Evolutionary conservation across 129 eudicot species (phyloP).

Genomic region (Lonicera japonica): DNA sequence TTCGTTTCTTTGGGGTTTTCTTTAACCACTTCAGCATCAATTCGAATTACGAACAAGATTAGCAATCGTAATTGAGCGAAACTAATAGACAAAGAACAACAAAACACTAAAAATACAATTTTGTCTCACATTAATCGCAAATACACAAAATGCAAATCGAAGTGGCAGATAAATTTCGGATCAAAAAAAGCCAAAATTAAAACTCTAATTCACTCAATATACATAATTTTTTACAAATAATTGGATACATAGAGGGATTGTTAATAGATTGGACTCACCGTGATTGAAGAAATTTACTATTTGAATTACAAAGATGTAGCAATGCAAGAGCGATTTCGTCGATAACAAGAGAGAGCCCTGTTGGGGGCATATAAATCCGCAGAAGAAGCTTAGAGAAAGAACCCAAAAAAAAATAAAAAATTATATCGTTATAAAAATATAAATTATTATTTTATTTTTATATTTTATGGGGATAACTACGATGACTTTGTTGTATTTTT

Average conservation of each 20-base stretch:
- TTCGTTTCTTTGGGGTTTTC: neutral
- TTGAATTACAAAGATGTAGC: slow-evolving; percentile 18
- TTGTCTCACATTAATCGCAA: neutral
- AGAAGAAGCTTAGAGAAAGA: slow-evolving; percentile 71
- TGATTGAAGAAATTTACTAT: neutral
- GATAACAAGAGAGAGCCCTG: slow-evolving; percentile 36
- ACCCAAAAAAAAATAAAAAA: slow-evolving; percentile 33
- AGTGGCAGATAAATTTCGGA: neutral
- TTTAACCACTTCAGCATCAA: neutral
- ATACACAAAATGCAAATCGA: neutral
- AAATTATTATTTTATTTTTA: too few species aligned
- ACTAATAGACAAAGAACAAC: neutral
- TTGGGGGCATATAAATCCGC: slow-evolving; percentile 41
- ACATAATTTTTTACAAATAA: neutral
- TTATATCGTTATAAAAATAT: neutral
- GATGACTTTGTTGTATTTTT: too few species aligned
- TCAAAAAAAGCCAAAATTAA: neutral
- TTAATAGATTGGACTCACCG: neutral
- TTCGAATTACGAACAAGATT: neutral
- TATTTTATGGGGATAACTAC: too few species aligned
- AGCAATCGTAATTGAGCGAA: neutral
- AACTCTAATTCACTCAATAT: neutral
- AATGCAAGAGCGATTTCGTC: slow-evolving; percentile 34
- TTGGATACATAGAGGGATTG: neutral
- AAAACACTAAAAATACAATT: too few species aligned